A percentile compares a stretch with the other conserved stretches of the same genome.
Evolutionary conservation across 768 basidiomycete species (phyloP).

Genomic region (Panus rudis): DNA sequence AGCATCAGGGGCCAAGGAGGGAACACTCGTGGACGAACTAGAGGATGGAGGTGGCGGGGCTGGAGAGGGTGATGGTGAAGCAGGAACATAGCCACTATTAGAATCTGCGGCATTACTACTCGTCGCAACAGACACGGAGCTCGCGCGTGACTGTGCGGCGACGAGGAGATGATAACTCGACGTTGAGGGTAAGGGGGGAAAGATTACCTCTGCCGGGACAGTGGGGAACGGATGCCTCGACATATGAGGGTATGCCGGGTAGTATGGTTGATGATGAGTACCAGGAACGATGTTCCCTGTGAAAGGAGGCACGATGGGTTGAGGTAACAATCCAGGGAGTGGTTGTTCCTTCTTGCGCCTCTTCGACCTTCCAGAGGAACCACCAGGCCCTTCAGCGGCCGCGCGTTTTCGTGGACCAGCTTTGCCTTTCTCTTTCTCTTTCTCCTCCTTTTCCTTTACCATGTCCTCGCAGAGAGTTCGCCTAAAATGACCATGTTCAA

Average conservation of each 20-base stretch:
- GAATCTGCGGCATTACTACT: not conserved
- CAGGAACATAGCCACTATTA: constrained; percentile 11
- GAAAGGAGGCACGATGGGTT: constrained; percentile 22
- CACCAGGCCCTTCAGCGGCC: constrained; percentile 17
- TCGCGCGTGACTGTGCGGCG: constrained; percentile 7
- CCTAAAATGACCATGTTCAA: constrained; percentile 75
- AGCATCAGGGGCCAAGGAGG: constrained; percentile 55
- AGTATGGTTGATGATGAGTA: constrained; percentile 69
- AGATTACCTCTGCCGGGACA: constrained; percentile 58
- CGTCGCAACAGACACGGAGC: constrained; percentile 1
- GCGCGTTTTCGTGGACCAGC: constrained; percentile 30
- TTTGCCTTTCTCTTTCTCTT: constrained; percentile 23
- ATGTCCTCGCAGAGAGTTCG: constrained; percentile 44
- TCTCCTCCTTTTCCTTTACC: constrained; percentile 28
- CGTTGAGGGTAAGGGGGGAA: constrained; percentile 62
- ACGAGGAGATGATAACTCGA: constrained; percentile 31
- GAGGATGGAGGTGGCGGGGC: constrained; percentile 34
- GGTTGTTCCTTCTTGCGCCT: constrained; percentile 17
- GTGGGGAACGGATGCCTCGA: constrained; percentile 40
- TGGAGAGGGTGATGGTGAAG: constrained; percentile 18
- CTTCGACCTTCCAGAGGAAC: constrained; percentile 21
- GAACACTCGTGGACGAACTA: constrained; percentile 36
- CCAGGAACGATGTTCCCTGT: constrained; percentile 28
- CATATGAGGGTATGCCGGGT: constrained; percentile 54
- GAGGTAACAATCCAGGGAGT: constrained; percentile 12